Evolutionary conservation across 2,329 filamentous ascomycete species (phyloP).

Genomic region (Scedosporium aurantiacum): DNA sequence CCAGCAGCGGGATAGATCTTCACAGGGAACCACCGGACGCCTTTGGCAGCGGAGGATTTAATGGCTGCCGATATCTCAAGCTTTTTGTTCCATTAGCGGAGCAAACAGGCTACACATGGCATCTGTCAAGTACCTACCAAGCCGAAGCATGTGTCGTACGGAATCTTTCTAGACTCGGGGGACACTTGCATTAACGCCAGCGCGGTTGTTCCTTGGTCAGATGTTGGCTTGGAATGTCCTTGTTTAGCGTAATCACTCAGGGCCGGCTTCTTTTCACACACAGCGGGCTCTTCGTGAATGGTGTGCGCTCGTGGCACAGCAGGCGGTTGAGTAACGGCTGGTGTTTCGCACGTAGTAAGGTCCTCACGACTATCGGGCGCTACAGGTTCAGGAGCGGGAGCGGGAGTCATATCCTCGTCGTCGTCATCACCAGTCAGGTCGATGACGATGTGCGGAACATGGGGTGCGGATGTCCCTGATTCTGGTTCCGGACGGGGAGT

Average conservation of each 20-base stretch:
- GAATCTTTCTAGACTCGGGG: neutral
- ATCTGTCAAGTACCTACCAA: neutral
- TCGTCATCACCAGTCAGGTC: neutral
- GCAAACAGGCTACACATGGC: neutral
- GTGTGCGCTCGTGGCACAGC: no score
- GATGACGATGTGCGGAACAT: neutral
- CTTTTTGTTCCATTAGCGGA: neutral
- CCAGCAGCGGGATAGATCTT: neutral
- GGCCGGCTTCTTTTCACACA: neutral
- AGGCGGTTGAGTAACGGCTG: no score
- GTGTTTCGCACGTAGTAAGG: no score
- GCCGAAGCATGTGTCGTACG: slow-evolving; percentile 2
- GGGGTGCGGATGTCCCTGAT: no score
- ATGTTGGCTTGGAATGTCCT: neutral
- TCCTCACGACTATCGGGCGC: no score
- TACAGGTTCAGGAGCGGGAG: neutral
- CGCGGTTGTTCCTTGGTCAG: neutral
- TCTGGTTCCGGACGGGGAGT: no score
- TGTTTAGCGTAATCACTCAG: neutral
- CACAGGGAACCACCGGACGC: neutral
- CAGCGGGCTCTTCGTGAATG: neutral
- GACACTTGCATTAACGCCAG: neutral
- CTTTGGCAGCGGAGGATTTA: neutral
- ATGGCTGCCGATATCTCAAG: neutral
- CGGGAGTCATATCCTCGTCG: neutral